Conservation (phyloP, 805 yeast species). For the Limtongozyma cylindracea region DNA sequence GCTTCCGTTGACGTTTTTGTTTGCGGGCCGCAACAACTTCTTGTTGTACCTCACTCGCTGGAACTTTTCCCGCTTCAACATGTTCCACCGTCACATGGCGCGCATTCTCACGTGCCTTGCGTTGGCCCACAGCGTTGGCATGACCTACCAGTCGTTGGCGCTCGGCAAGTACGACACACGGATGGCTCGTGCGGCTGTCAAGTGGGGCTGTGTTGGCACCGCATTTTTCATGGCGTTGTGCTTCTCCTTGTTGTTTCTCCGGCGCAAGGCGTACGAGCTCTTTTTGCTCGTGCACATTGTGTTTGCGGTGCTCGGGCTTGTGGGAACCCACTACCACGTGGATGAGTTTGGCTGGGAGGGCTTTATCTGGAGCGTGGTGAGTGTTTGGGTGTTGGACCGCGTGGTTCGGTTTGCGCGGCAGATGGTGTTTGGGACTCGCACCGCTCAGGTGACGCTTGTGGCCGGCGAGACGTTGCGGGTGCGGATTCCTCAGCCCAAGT, state of each 20-base stretch:
- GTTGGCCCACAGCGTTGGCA: too few relatives aligned
- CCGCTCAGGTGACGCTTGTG: slow-evolving; percentile 16
- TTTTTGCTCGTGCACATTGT: slow-evolving; percentile 10
- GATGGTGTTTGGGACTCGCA: slow-evolving; percentile 30
- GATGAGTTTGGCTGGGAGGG: slow-evolving; percentile 6
- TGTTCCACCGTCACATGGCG: too few relatives aligned
- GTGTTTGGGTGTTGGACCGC: slow-evolving; percentile 10
- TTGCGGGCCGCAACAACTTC: too few relatives aligned
- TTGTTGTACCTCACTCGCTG: too few relatives aligned
- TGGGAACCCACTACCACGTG: slow-evolving; percentile 20
- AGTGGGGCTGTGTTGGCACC: too few relatives aligned
- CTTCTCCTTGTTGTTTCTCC: slow-evolving; percentile 15
- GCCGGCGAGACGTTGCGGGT: slow-evolving; percentile 22
- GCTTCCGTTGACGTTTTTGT: too few relatives aligned
- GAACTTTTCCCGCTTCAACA: too few relatives aligned
- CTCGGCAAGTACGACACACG: too few relatives aligned
- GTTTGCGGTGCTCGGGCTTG: slow-evolving; percentile 14
- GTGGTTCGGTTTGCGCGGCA: slow-evolving; percentile 27
- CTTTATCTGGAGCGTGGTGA: slow-evolving; percentile 2
- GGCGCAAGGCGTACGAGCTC: slow-evolving; percentile 20
- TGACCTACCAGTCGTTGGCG: too few relatives aligned
- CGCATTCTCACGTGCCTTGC: too few relatives aligned
- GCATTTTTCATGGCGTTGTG: too few relatives aligned
- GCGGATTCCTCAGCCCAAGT: slow-evolving; percentile 20
- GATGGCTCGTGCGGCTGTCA: too few relatives aligned